A percentile compares a stretch with the other conserved stretches of the same genome.
Conservation (phyloP, 257 asterid species). For the Solanum neorickii region DNA sequence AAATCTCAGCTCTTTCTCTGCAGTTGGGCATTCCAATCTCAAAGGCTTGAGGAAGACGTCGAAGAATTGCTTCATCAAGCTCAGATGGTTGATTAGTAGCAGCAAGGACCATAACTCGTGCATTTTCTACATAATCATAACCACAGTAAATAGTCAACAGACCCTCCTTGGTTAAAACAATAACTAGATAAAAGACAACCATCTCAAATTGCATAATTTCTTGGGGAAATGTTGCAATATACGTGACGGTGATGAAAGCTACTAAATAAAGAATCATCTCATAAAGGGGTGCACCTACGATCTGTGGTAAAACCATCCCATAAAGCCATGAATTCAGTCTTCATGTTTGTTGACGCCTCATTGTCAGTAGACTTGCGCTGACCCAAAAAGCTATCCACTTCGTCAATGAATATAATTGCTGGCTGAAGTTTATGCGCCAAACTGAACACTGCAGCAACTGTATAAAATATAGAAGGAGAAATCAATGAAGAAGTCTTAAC, state of each 20-base stretch:
- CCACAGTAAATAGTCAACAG: background rate
- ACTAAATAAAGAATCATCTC: background rate
- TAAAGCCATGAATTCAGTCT: slow-evolving; percentile 95
- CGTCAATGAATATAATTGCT: slow-evolving; percentile 94
- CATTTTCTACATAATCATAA: slow-evolving; percentile 38
- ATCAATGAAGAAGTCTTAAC: background rate
- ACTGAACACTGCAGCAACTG: slow-evolving; percentile 95
- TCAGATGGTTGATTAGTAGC: slow-evolving; percentile 98
- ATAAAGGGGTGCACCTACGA: slow-evolving; percentile 33
- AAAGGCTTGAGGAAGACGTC: slow-evolving; percentile 95
- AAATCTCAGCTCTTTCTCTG: slow-evolving; percentile 56
- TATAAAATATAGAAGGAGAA: background rate
- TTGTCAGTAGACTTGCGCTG: slow-evolving; percentile 81
- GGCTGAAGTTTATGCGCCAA: slow-evolving; percentile 96
- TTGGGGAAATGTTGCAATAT: background rate
- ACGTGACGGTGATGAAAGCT: background rate
- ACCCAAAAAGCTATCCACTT: slow-evolving; percentile 95
- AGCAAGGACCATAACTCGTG: slow-evolving; percentile 92
- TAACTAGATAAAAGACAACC: background rate
- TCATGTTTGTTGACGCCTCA: slow-evolving; percentile 82
- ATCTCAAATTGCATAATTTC: background rate
- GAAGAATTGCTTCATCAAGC: slow-evolving; percentile 95
- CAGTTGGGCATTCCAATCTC: slow-evolving; percentile 73
- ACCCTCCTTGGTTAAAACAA: background rate
- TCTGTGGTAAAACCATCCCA: slow-evolving; percentile 99